Percentiles rank a stretch among this genome's conserved stretches.
Conservation (phyloP, 805 yeast species). For the Nakazawaea ernobii region DNA sequence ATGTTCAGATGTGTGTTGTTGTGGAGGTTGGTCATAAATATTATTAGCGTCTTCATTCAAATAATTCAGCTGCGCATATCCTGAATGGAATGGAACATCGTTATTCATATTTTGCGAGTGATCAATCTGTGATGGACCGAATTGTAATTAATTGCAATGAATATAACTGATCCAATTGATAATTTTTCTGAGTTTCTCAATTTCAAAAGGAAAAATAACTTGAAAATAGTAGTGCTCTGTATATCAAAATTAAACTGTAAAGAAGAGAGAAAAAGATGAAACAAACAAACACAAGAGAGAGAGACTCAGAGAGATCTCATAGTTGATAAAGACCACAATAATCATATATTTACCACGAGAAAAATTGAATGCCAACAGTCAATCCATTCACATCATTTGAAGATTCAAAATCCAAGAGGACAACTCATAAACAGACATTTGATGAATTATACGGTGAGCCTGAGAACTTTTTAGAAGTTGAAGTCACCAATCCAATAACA, state of each 20-base stretch:
- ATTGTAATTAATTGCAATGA: no score
- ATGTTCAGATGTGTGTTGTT: constrained; percentile 4
- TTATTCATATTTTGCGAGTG: not conserved
- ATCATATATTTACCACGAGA: not conserved
- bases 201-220: not conserved
- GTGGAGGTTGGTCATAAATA: constrained; percentile 11
- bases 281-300: not conserved
- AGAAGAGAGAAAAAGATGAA: not conserved
- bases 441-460: constrained; percentile 90
- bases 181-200: not conserved
- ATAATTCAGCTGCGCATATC: not conserved
- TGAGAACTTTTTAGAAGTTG: constrained; percentile 88
- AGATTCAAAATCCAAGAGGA: constrained; percentile 18
- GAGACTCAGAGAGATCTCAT: not conserved
- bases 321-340: not conserved
- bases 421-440: constrained; percentile 48
- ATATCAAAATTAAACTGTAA: no score
- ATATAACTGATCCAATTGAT: not conserved
- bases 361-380: constrained; percentile 12
- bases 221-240: not conserved
- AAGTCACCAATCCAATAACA: constrained; percentile 76
- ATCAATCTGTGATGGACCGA: not conserved
- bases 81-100: constrained; percentile 1
- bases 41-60: constrained; percentile 14
- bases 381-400: constrained; percentile 12